Evolutionary conservation across 192 early-diverging fungal species (phyloP).

Genomic region (Coemansia sp.): DNA sequence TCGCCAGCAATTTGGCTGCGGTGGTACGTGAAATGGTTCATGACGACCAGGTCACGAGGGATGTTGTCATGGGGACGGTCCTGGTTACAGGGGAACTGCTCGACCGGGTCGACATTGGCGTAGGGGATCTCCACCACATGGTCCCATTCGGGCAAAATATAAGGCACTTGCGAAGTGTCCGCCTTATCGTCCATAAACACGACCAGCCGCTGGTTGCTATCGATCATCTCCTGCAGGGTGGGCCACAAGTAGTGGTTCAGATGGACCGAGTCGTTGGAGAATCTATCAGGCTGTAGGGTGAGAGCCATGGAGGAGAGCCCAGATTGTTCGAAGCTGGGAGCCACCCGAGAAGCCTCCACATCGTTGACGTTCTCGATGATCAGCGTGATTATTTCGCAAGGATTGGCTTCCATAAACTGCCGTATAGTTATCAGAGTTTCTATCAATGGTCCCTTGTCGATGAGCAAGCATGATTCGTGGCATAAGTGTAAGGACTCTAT

Average conservation of each 20-base stretch:
- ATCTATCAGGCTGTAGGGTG: constrained; percentile 28
- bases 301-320: constrained; percentile 53
- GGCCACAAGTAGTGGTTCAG: constrained; percentile 59
- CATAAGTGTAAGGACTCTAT: constrained; percentile 58
- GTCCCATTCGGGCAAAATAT: constrained; percentile 49
- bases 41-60: constrained; percentile 35
- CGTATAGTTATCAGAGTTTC: constrained; percentile 55
- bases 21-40: constrained; percentile 54
- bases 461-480: constrained; percentile 62
- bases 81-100: constrained; percentile 39
- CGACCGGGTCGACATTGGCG: constrained; percentile 32
- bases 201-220: constrained; percentile 61
- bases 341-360: constrained; percentile 50
- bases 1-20: constrained; percentile 16
- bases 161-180: constrained; percentile 53
- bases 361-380: constrained; percentile 67
- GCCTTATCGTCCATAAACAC: constrained; percentile 66
- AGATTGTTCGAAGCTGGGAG: constrained; percentile 54
- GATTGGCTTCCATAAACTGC: constrained; percentile 63
- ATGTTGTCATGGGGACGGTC: constrained; percentile 33
- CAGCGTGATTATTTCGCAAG: constrained; percentile 73
- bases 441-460: constrained; percentile 61
- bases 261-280: constrained; percentile 7
- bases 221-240: constrained; percentile 64
- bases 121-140: constrained; percentile 46